Evolutionary conservation across 106 monocot species (phyloP).

Genomic region (Ottelia alismoides): DNA sequence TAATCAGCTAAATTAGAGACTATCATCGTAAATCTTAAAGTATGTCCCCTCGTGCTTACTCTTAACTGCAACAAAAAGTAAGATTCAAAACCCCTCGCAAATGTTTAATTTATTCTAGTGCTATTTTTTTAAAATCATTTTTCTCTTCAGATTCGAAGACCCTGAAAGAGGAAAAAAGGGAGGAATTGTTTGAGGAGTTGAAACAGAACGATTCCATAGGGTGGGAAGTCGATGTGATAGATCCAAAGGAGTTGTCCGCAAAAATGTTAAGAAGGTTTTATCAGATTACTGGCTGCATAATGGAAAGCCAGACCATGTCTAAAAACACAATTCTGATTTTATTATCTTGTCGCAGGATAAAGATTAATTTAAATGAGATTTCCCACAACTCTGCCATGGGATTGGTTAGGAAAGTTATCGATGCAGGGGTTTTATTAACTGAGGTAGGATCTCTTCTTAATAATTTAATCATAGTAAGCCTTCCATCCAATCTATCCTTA

Average conservation of each 20-base stretch:
- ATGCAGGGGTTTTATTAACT: slow-evolving; percentile 70
- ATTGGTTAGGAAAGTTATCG: slow-evolving; percentile 70
- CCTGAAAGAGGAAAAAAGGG: slow-evolving; percentile 94
- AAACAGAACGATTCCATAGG: slow-evolving; percentile 62
- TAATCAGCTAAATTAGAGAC: no score
- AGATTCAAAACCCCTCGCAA: no score
- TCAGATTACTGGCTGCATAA: not conserved
- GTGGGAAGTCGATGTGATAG: slow-evolving; percentile 94
- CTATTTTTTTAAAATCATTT: no score
- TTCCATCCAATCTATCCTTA: not conserved
- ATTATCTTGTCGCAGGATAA: slow-evolving; percentile 35
- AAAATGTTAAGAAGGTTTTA: slow-evolving; percentile 82
- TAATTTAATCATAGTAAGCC: not conserved
- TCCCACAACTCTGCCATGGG: slow-evolving; percentile 97
- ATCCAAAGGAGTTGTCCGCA: slow-evolving; percentile 84
- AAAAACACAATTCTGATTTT: not conserved
- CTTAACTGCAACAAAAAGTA: no score
- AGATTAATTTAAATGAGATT: slow-evolving; percentile 96
- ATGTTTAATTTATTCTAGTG: no score
- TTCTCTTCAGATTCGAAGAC: no score
- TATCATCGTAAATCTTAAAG: no score
- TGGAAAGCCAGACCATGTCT: not conserved
- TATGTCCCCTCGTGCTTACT: no score
- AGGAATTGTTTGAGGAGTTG: slow-evolving; percentile 84
- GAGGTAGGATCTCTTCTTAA: slow-evolving; percentile 36